phyloP scores from a whole-genome alignment of 495 filamentous ascomycete species.

The Penicillium alfredii region DNA sequence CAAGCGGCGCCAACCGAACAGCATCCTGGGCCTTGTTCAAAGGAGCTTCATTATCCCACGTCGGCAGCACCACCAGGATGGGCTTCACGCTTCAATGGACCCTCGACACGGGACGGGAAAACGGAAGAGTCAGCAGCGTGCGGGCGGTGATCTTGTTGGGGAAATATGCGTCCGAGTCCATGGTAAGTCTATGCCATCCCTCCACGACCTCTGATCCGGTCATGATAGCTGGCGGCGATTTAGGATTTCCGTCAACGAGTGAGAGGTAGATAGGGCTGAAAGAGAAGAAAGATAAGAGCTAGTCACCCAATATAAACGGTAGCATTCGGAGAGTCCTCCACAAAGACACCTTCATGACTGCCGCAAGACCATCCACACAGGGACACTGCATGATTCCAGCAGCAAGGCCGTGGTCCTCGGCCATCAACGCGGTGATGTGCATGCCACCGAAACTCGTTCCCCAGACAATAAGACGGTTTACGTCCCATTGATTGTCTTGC shows the following conservation, averaged over 20 bases:
- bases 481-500: not conserved
- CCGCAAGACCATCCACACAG: not conserved
- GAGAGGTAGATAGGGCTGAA: no score
- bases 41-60: not conserved
- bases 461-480: not conserved
- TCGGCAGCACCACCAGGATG: not conserved
- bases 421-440: not conserved
- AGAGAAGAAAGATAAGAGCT: not conserved
- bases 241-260: no score
- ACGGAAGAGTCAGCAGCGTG: not conserved
- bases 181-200: no score
- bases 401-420: not conserved
- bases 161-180: not conserved
- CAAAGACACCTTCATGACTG: not conserved
- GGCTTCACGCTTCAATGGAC: not conserved
- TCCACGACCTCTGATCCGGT: no score
- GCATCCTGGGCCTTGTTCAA: not conserved
- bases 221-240: no score
- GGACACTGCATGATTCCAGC: not conserved
- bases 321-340: not conserved
- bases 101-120: not conserved
- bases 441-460: slow-evolving; percentile 1
- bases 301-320: not conserved
- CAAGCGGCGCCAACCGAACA: not conserved
- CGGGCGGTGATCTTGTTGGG: not conserved